Percentiles rank a stretch among this genome's conserved stretches.
These are phyloP conservation scores for Rostrohypoxylon terebratum DNA, from an alignment of 495 filamentous ascomycete genomes.

Conservation along the genomic window DNA sequence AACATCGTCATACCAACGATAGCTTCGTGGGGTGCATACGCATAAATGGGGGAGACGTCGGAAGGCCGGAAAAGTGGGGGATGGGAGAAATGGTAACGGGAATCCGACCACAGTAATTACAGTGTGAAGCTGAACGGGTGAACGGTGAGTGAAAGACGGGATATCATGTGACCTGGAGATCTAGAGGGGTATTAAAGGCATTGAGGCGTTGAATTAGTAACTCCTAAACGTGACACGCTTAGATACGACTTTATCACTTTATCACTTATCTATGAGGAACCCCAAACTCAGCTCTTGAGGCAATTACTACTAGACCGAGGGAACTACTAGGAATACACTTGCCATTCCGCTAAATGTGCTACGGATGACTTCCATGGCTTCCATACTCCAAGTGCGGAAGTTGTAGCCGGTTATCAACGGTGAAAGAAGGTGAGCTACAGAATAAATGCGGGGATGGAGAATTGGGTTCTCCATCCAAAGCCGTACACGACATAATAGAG, in stretches of 20 bases:
- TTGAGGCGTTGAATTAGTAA: too few relatives aligned
- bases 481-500: conserved; percentile 11
- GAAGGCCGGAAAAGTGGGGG: conserved; percentile 17
- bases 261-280: neutral
- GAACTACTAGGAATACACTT: neutral
- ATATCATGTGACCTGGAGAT: neutral
- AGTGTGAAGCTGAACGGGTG: neutral
- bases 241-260: neutral
- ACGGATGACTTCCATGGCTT: neutral
- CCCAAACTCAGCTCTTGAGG: too few relatives aligned
- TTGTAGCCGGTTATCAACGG: conserved; percentile 45
- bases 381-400: conserved; percentile 37
- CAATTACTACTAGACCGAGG: neutral
- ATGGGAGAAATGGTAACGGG: conserved; percentile 9
- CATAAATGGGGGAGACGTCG: conserved; percentile 28
- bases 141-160: neutral
- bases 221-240: neutral
- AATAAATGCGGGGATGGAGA: conserved; percentile 33
- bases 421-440: conserved; percentile 36
- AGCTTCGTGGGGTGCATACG: conserved; percentile 30
- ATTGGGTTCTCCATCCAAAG: conserved; percentile 11
- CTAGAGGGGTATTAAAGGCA: neutral
- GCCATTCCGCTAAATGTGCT: neutral
- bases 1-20: conserved; percentile 1
- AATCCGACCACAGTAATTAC: neutral